Conservation (phyloP, 1,139 yeast species). For the Taphrina deformans region DNA sequence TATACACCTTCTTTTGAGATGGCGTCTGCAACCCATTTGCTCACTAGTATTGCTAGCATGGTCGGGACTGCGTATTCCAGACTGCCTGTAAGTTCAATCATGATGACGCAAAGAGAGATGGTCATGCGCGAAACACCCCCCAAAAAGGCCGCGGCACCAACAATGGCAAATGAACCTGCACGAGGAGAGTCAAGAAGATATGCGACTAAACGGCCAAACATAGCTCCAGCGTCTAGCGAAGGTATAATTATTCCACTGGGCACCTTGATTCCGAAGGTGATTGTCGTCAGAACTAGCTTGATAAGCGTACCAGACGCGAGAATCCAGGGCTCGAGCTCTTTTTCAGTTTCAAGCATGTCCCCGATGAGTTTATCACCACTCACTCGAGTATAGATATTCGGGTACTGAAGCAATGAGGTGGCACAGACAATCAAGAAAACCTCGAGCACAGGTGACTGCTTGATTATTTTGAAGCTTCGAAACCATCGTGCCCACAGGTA, state of each 20-base stretch:
- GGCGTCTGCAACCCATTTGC: conserved; percentile 37
- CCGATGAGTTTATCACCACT: conserved; percentile 58
- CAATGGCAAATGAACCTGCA: conserved; percentile 65
- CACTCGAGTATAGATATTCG: conserved; percentile 57
- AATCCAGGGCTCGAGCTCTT: conserved; percentile 51
- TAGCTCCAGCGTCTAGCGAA: conserved; percentile 67
- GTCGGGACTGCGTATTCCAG: conserved; percentile 53
- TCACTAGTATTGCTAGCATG: conserved; percentile 35
- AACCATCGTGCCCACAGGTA: conserved; percentile 55
- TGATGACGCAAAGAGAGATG: conserved; percentile 54
- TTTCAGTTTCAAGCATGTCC: conserved; percentile 59
- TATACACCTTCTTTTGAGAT: conserved; percentile 33
- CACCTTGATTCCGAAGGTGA: conserved; percentile 62
- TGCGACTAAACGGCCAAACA: conserved; percentile 60
- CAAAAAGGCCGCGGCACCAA: conserved; percentile 67
- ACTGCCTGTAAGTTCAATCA: conserved; percentile 63
- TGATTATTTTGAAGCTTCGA: conserved; percentile 49
- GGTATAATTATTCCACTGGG: conserved; percentile 72
- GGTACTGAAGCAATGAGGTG: conserved; percentile 56
- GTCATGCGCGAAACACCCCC: conserved; percentile 71
- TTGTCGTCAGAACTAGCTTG: conserved; percentile 53
- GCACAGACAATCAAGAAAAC: conserved; percentile 53
- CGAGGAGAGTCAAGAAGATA: conserved; percentile 50
- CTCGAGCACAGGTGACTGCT: conserved; percentile 52
- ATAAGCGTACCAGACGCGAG: conserved; percentile 52